Conservation (phyloP, 2,329 filamentous ascomycete species). For the Ampelomyces quisqualis region DNA sequence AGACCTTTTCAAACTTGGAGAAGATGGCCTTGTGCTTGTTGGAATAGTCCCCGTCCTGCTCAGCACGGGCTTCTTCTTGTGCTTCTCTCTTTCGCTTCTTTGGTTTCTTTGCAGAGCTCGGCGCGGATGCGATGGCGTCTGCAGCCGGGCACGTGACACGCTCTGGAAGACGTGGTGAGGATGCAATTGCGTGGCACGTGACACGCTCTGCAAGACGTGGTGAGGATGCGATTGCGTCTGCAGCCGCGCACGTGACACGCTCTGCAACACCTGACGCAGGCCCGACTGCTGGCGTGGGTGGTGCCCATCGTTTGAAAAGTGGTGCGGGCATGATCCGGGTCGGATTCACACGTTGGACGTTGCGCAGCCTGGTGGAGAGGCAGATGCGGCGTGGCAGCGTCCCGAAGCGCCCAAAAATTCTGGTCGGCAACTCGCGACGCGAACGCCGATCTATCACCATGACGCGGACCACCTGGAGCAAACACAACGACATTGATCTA, state of each 20-base stretch:
- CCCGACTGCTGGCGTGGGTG: slow-evolving; percentile 41
- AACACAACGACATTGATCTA: no score
- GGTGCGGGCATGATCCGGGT: slow-evolving; percentile 47
- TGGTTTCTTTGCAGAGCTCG: slow-evolving; percentile 33
- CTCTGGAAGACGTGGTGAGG: slow-evolving; percentile 3
- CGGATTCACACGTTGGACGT: no score
- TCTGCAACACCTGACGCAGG: slow-evolving; percentile 2
- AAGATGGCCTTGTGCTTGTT: slow-evolving; percentile 46
- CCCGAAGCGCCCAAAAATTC: not conserved
- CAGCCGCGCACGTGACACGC: slow-evolving; percentile 1
- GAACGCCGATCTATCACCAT: slow-evolving; percentile 36
- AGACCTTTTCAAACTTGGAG: slow-evolving; percentile 49
- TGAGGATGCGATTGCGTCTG: slow-evolving; percentile 3
- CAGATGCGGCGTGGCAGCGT: no score
- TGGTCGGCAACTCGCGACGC: slow-evolving; percentile 23
- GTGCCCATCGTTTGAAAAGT: slow-evolving; percentile 52
- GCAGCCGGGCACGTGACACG: slow-evolving; percentile 1
- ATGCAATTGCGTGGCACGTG: no score
- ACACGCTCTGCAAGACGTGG: slow-evolving; percentile 25
- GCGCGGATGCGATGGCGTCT: slow-evolving; percentile 4
- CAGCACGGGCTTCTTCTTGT: slow-evolving; percentile 22
- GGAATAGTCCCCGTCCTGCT: slow-evolving; percentile 29
- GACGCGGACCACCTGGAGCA: no score
- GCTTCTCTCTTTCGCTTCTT: slow-evolving; percentile 40
- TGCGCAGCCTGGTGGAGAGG: no score